Base-by-base conservation (phyloP, 768 basidiomycete genomes). In the Mycena olivaceomarginata region DNA sequence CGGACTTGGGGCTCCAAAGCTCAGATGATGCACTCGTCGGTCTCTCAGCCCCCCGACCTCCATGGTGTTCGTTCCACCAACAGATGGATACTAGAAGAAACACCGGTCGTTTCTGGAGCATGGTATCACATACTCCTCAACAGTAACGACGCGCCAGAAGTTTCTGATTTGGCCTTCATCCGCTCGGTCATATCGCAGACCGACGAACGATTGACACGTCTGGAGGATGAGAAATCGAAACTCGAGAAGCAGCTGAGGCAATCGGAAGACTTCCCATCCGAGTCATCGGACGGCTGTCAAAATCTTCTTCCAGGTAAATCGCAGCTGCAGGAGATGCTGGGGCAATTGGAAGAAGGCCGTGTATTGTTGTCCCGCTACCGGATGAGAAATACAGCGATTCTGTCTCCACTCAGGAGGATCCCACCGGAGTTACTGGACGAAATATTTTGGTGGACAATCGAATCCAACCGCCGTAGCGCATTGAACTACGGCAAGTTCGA, bases 371-470 rank as follows among this genome's bases (percentile, higher is more conserved):
- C 8, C 12, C 41, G 6, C 43, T 68, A 63, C 37, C 65, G 31
- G 41, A 31, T 7, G 13, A 65, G 39, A 11, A 48, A 74, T 41
- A 16, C 11, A 1, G 46, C 25, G 10, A 56, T 75, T 1, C 25
- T 75, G 2, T 69, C 62, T 31, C 74, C 74, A 3, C 40, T 75
- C 3, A 15, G 67, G 25, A 62, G 74, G 48, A 68, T 74, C 4
- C 73, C 73, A 4, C n/a, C 73, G 1, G 73, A 74, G 60, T 25
- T 74, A 3, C 73, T 74, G 11, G 39, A 20, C n/a, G 39, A 74
- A 31, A 53, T 74, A 22, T 74, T 74, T 18, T 40, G 22, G 56
- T 74, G 72, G 65, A 74, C 56, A 2, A 15, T 60, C 5, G 56
- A 43, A 4, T 51, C 43, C 3, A 40, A 13, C 40, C 5, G 31